phyloP scores from a whole-genome alignment of 345 rosid species.

The Draba incana region DNA sequence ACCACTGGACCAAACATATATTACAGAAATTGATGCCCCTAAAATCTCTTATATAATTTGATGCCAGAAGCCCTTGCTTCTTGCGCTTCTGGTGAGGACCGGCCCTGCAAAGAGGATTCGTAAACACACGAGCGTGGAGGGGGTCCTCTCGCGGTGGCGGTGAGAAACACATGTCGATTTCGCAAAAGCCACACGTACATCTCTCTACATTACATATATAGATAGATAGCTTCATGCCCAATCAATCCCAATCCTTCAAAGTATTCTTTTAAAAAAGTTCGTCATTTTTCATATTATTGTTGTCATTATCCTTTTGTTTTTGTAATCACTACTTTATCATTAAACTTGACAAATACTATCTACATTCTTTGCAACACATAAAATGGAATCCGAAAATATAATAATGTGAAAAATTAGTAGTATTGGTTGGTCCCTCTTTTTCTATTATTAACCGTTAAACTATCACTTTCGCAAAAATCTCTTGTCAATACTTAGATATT shows the following conservation, averaged over 20 bases:
- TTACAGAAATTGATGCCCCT: no score
- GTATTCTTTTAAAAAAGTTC: background rate
- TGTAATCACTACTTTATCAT: conserved; percentile 27
- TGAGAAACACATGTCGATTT: no score
- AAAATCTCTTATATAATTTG: no score
- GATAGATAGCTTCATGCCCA: conserved; percentile 26
- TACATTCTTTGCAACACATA: conserved; percentile 20
- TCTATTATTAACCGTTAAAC: conserved; percentile 31
- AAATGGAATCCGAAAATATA: background rate
- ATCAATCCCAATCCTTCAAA: conserved; percentile 20
- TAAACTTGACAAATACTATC: conserved; percentile 23
- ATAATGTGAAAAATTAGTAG: background rate
- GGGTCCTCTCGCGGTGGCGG: no score
- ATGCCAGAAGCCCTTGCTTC: no score
- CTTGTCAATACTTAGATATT: background rate
- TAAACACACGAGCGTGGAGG: no score
- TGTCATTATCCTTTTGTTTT: conserved; percentile 23
- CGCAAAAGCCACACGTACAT: conserved; percentile 33
- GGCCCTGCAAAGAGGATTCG: no score
- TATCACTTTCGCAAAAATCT: conserved; percentile 32
- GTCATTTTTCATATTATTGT: conserved; percentile 15
- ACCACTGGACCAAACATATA: no score
- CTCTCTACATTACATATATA: conserved; percentile 1
- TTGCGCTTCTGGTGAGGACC: no score
- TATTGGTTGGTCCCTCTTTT: conserved; percentile 14